Evolutionary conservation across 2,329 filamentous ascomycete species (phyloP), one percentile per base, ranked within the genome.

Genomic region (Lecanicillium sp.): DNA sequence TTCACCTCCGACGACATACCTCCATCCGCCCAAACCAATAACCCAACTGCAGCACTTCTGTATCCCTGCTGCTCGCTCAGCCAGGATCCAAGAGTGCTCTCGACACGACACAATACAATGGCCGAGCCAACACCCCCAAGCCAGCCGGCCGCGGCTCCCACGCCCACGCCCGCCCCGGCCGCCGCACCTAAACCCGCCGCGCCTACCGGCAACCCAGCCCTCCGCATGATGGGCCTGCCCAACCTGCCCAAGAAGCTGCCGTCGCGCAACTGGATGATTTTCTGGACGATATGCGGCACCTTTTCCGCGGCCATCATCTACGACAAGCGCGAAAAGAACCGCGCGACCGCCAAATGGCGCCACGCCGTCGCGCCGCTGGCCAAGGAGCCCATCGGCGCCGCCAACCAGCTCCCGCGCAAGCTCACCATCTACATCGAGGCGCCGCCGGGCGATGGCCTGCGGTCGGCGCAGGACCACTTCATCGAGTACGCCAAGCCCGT

Each of bases 211-310:
- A 90, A 90, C 62, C 83, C 81, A 31, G 84, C 79, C 39, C 76
- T 87, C 52, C 77, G 77, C 46, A 84, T 86, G 74, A 79, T 92
- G 66, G 90, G 90, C 41, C 69, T 98, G 42, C 90, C 90, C 36
- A 84, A 82, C 49, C 77, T 96, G 44, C 84, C 85, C 43, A 74
- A 81, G 51, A 87, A 80, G 61, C 78, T 98, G 14, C 92, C 92
- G 7, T 97, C 90, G 14, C 84, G 92, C 45, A 97, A 97, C 60
- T 98, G 92, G 92, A 79, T 92, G 65, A 96, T 98, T 54, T 98
- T 98, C 67, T 79, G 89, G 62, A 72, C 83, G 33, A 61, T 97
- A 40, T 82, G 83, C 10, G 81, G 81, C 38, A 77, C 85, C 33
- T 84, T 95, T 56, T 79, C 86, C 5, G 79, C 77, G 13, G 84